These are phyloP conservation scores for Xerocomellus amylosporus DNA, from an alignment of 768 basidiomycete genomes.

Conservation along the genomic window DNA sequence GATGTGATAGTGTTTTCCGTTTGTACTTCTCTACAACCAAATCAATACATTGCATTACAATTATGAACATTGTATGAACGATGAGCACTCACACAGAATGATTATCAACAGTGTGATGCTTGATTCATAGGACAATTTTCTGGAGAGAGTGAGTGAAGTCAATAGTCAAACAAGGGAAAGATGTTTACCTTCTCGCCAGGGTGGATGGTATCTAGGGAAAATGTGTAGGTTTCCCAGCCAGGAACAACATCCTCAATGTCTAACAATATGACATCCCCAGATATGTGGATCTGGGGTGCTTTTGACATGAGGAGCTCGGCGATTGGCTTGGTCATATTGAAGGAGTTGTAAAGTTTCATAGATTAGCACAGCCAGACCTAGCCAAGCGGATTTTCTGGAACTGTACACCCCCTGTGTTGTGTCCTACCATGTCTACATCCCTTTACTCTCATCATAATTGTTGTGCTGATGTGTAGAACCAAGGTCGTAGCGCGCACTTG, in stretches of 20 bases:
- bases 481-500: no score
- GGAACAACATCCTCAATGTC: background rate
- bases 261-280: background rate
- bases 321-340: background rate
- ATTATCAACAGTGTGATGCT: background rate
- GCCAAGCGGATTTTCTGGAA: background rate
- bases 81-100: background rate
- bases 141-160: background rate
- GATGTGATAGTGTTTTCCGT: background rate
- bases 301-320: background rate
- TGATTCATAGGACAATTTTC: background rate
- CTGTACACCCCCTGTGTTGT: background rate
- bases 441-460: no score
- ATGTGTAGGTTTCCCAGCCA: background rate
- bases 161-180: no score
- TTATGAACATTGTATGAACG: no score
- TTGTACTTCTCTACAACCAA: background rate
- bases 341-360: no score
- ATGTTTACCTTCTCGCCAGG: background rate
- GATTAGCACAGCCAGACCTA: background rate
- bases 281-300: background rate
- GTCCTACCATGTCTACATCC: no score
- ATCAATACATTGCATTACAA: no score
- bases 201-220: background rate
- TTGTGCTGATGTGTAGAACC: no score